Evolutionary conservation across 306 rosid species (phyloP).

Genomic region (Canavalia ensiformis): DNA sequence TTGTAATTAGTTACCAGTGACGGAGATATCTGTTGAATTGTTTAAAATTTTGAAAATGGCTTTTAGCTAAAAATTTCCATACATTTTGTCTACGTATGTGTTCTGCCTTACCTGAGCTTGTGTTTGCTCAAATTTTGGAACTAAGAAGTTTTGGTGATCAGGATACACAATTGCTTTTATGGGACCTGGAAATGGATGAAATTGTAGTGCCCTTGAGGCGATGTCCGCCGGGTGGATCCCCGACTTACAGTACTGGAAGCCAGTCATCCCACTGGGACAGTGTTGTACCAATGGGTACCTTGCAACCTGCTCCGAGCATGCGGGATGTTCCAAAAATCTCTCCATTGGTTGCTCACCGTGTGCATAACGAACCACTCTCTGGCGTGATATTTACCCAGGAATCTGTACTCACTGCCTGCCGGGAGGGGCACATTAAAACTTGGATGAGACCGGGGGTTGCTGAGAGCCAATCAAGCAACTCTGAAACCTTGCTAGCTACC

Average conservation of each 20-base stretch:
- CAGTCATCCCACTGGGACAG: constrained; percentile 97
- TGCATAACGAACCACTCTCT: constrained; percentile 93
- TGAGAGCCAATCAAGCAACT: constrained; percentile 69
- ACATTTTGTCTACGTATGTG: not conserved
- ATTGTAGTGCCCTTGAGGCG: constrained; percentile 86
- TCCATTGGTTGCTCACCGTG: constrained; percentile 86
- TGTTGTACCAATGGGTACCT: constrained; percentile 75
- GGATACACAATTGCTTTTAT: constrained; percentile 96
- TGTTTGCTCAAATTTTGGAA: not conserved
- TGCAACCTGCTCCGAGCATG: constrained; percentile 96
- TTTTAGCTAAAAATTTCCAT: not conserved
- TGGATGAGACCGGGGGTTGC: constrained; percentile 84
- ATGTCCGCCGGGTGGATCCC: constrained; percentile 92
- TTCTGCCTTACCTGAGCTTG: not conserved
- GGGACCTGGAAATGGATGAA: constrained; percentile 95
- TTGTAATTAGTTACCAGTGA: constrained; percentile 27
- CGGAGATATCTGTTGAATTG: not conserved
- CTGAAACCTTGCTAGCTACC: constrained; percentile 61
- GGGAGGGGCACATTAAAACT: constrained; percentile 91
- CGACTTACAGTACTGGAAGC: constrained; percentile 88
- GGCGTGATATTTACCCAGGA: constrained; percentile 86
- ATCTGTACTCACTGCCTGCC: constrained; percentile 87
- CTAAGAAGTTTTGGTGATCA: constrained; percentile 52
- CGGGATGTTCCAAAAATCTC: constrained; percentile 88
- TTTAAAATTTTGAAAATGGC: not conserved